Percentiles rank a stretch among this genome's conserved stretches.
These are phyloP conservation scores for Aspergillus jensenii DNA, from an alignment of 2,329 filamentous ascomycete genomes.

Conservation along the genomic window DNA sequence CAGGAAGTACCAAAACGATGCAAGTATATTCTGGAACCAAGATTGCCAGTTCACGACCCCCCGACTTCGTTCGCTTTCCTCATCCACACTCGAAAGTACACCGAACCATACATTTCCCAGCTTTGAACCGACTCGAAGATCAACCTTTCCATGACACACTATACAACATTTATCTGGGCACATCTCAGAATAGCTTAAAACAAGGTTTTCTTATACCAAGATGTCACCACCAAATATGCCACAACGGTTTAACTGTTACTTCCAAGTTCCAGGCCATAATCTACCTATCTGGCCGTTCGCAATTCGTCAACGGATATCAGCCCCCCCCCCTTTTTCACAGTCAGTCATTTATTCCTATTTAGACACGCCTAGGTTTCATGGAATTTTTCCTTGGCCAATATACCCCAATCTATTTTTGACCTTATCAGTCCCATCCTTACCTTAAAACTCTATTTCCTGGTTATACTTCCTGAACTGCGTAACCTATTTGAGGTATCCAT, in stretches of 20 bases:
- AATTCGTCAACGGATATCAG: not conserved
- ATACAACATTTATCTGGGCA: not conserved
- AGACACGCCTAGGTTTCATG: slow-evolving; percentile 3
- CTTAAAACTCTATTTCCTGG: not conserved
- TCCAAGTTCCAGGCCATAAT: not conserved
- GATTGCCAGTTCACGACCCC: slow-evolving; percentile 1
- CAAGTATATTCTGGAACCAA: not conserved
- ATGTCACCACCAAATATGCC: not conserved
- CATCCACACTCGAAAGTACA: slow-evolving; percentile 1
- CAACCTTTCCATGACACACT: not conserved
- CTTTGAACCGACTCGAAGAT: not conserved
- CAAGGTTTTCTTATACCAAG: not conserved
- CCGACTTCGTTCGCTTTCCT: not conserved
- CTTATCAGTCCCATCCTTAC: not conserved
- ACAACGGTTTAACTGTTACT: too few relatives aligned
- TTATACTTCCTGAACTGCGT: not conserved
- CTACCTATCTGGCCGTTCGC: not conserved
- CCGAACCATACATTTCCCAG: not conserved
- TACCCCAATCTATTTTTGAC: slow-evolving; percentile 13
- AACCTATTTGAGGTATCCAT: not conserved
- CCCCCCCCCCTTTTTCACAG: not conserved
- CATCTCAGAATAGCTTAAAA: not conserved
- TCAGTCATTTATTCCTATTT: not conserved
- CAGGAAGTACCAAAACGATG: not conserved
- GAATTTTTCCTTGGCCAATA: slow-evolving; percentile 8